These are phyloP conservation scores for Scheffersomyces quercinus DNA, from an alignment of 1,139 yeast species.

Conservation along the genomic window DNA sequence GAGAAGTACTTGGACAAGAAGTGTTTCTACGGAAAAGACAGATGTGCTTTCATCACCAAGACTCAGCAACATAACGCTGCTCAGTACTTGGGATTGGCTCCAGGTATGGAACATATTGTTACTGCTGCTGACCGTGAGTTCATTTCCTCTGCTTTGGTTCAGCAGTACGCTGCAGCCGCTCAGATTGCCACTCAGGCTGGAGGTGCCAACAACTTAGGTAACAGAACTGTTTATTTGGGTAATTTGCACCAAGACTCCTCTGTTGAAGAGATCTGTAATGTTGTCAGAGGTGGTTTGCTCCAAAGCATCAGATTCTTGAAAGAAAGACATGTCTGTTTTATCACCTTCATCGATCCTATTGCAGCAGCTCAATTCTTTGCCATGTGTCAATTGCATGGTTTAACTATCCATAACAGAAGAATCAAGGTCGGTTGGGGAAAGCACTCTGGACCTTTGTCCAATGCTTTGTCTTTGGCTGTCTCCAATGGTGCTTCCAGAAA, in stretches of 20 bases:
- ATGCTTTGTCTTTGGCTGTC: constrained; percentile 79
- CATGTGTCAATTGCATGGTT: constrained; percentile 78
- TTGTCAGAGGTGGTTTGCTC: constrained; percentile 87
- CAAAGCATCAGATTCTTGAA: constrained; percentile 72
- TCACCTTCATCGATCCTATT: constrained; percentile 86
- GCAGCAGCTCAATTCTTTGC: constrained; percentile 96
- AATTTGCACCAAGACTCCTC: constrained; percentile 83
- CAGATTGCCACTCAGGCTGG: constrained; percentile 75
- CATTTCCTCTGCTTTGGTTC: constrained; percentile 58
- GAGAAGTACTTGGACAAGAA: constrained; percentile 57
- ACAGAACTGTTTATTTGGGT: constrained; percentile 89
- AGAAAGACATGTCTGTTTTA: constrained; percentile 86
- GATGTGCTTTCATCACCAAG: constrained; percentile 78
- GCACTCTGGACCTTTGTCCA: constrained; percentile 87
- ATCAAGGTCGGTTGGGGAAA: constrained; percentile 96
- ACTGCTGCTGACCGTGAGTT: constrained; percentile 78
- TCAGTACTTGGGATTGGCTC: constrained; percentile 87
- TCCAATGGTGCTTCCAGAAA: constrained; percentile 93
- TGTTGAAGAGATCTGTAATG: constrained; percentile 90
- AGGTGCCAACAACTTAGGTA: constrained; percentile 79
- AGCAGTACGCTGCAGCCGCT: constrained; percentile 72
- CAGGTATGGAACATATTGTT: constrained; percentile 82
- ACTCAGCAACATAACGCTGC: constrained; percentile 98
- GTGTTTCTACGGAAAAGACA: constrained; percentile 62
- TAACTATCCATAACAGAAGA: constrained; percentile 76